Evolutionary conservation across 2,329 filamentous ascomycete species (phyloP).

Genomic region (Aspergillus latus): DNA sequence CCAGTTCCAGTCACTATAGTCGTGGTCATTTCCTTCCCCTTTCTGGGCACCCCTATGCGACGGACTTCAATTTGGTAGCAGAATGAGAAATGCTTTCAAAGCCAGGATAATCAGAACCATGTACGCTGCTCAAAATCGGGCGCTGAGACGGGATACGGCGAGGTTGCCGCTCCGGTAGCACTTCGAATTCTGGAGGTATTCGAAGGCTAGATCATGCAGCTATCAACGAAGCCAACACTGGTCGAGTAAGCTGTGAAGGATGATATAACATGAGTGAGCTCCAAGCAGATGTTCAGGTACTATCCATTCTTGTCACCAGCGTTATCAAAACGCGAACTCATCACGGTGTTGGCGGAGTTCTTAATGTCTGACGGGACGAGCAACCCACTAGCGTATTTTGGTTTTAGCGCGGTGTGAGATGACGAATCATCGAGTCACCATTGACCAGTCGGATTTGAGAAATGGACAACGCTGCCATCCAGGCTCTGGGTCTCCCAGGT

Average conservation of each 20-base stretch:
- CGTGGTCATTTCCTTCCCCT: slow-evolving; percentile 37
- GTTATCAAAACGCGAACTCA: neutral
- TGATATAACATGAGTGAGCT: neutral
- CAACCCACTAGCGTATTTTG: neutral
- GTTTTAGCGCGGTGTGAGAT: slow-evolving; percentile 20
- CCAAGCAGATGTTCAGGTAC: neutral
- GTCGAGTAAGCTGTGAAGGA: neutral
- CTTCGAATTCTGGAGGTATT: neutral
- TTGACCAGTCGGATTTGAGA: slow-evolving; percentile 30
- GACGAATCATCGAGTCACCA: slow-evolving; percentile 28
- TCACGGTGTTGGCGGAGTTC: neutral
- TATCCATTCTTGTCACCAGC: slow-evolving; percentile 8
- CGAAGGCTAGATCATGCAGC: neutral
- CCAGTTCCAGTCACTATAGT: slow-evolving; percentile 42
- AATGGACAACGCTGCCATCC: slow-evolving; percentile 9
- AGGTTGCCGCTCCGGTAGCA: neutral
- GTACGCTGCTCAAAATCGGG: neutral
- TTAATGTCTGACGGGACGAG: neutral
- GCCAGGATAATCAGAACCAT: neutral
- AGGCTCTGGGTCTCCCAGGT: neutral
- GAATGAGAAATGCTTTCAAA: neutral
- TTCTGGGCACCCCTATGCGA: neutral
- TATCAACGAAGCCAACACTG: neutral
- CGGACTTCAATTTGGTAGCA: neutral
- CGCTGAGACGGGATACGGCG: neutral